These are phyloP conservation scores for Kazachstania martiniae DNA, from an alignment of 805 yeast species.

Conservation along the genomic window DNA sequence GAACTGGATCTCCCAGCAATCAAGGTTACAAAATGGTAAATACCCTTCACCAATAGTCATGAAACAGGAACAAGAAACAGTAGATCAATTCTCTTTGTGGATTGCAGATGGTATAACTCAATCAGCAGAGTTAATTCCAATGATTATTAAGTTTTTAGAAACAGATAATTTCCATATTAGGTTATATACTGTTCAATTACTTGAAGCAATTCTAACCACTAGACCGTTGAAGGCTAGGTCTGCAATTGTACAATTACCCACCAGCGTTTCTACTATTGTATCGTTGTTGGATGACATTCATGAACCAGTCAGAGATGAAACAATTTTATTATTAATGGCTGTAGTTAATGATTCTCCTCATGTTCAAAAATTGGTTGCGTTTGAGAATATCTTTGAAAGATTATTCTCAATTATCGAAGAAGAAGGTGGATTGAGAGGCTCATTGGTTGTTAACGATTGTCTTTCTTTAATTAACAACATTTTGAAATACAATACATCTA, in stretches of 20 bases:
- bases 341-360: constrained; percentile 72
- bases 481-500: constrained; percentile 72
- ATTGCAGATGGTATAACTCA: constrained; percentile 88
- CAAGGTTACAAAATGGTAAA: constrained; percentile 64
- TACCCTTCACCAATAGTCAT: constrained; percentile 63
- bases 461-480: constrained; percentile 63
- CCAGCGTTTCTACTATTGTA: constrained; percentile 72
- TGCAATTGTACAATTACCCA: constrained; percentile 57
- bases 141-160: constrained; percentile 39
- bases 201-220: constrained; percentile 73
- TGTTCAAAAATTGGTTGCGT: constrained; percentile 87
- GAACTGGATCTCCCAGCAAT: constrained; percentile 64
- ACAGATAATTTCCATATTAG: constrained; percentile 65
- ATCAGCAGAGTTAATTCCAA: constrained; percentile 31
- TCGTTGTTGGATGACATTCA: constrained; percentile 47
- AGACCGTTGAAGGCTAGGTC: constrained; percentile 69
- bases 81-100: constrained; percentile 88
- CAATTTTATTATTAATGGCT: constrained; percentile 72
- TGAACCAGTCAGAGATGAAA: constrained; percentile 85
- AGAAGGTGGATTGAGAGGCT: constrained; percentile 86
- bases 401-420: constrained; percentile 68
- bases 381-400: constrained; percentile 82
- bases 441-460: constrained; percentile 85
- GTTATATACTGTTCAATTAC: constrained; percentile 70
- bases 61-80: constrained; percentile 36